phyloP scores from a whole-genome alignment of 2,329 filamentous ascomycete genomes.

The Plectosphaerella sp. region DNA sequence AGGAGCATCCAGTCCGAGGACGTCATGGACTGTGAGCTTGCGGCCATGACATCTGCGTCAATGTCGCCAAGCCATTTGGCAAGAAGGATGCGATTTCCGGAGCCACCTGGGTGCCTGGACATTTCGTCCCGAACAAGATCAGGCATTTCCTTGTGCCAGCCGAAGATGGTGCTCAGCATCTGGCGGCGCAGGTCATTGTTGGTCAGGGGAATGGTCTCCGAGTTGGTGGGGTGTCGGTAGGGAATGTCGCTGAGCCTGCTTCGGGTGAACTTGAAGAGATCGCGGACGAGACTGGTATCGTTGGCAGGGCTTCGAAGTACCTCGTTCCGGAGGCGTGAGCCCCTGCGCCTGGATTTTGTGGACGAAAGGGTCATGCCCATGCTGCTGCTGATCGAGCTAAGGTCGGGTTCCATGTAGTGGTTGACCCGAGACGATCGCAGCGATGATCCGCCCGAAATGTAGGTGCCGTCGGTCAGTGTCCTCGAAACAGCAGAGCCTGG shows the following conservation, averaged over 20 bases:
- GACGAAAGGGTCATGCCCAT: slow-evolving; percentile 48
- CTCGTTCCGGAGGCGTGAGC: slow-evolving; percentile 75
- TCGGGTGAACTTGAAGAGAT: slow-evolving; percentile 83
- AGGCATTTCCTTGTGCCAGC: slow-evolving; percentile 83
- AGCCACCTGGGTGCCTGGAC: slow-evolving; percentile 66
- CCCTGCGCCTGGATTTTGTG: slow-evolving; percentile 36
- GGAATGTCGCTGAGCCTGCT: slow-evolving; percentile 77
- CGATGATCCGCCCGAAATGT: slow-evolving; percentile 62
- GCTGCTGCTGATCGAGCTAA: slow-evolving; percentile 49
- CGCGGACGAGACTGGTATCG: slow-evolving; percentile 52
- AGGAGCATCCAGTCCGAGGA: slow-evolving; percentile 96
- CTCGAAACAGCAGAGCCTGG: slow-evolving; percentile 48
- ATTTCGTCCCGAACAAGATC: slow-evolving; percentile 82
- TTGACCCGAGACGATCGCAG: slow-evolving; percentile 32
- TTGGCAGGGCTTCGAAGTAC: slow-evolving; percentile 67
- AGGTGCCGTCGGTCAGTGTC: slow-evolving; percentile 58
- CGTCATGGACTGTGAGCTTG: slow-evolving; percentile 81
- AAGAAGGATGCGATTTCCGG: slow-evolving; percentile 74
- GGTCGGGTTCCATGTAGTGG: slow-evolving; percentile 36
- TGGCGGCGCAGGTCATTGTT: slow-evolving; percentile 79
- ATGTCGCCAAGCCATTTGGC: slow-evolving; percentile 91
- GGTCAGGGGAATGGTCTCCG: slow-evolving; percentile 57
- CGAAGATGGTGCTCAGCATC: slow-evolving; percentile 92
- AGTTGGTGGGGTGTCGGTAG: slow-evolving; percentile 63
- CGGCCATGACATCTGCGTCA: slow-evolving; percentile 73